Conservation (phyloP, 2,329 filamentous ascomycete species). For the Leptographium lundbergii region DNA sequence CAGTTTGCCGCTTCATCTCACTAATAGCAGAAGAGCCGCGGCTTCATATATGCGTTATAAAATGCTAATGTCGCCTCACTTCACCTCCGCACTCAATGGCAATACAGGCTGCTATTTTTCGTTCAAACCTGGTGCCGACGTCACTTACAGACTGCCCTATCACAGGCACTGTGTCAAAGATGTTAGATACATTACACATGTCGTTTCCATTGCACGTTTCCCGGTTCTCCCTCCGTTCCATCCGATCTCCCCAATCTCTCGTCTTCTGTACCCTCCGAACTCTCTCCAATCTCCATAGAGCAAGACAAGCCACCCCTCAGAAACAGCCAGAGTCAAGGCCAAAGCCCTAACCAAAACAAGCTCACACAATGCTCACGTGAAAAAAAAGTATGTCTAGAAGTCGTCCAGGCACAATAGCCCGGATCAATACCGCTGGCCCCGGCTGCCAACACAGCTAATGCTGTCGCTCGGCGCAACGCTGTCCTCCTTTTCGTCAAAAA, state of each 20-base stretch:
- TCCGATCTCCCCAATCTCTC: neutral
- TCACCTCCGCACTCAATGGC: too few species aligned
- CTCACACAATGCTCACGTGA: neutral
- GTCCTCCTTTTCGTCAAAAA: slow-evolving; percentile 30
- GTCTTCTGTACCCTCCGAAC: too few species aligned
- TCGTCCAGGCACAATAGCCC: neutral
- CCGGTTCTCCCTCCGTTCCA: too few species aligned
- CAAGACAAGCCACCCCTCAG: neutral
- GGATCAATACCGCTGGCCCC: slow-evolving; percentile 18
- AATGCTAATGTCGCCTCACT: too few species aligned
- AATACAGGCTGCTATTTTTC: too few species aligned
- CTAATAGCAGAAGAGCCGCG: neutral
- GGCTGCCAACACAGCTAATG: slow-evolving; percentile 45
- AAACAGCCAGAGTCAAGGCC: neutral
- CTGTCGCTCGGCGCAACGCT: slow-evolving; percentile 49
- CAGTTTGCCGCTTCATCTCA: neutral
- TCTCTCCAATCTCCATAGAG: neutral
- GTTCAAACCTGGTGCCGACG: neutral
- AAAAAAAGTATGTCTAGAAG: neutral
- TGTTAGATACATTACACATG: neutral
- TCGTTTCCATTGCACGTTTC: neutral
- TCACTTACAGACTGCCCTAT: slow-evolving; percentile 9
- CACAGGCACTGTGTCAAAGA: neutral
- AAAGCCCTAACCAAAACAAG: neutral
- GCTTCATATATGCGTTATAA: too few species aligned